A percentile compares a stretch with the other conserved stretches of the same genome.
phyloP scores from a whole-genome alignment of 176 grass and related monocot species.

The Cymbopogon citratus region DNA sequence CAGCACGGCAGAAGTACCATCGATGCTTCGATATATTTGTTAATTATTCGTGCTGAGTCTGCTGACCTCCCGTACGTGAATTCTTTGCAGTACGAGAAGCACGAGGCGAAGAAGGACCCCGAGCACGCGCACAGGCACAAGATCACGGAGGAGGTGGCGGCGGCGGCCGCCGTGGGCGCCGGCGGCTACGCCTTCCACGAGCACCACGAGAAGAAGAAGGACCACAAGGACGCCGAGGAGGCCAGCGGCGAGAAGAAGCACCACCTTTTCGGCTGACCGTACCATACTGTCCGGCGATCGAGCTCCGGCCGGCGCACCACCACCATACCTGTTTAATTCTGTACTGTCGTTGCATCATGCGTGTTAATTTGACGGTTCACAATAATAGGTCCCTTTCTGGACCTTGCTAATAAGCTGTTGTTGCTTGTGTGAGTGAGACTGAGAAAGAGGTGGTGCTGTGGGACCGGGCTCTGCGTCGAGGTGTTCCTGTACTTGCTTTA shows the following conservation, averaged over 20 bases:
- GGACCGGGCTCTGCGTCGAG: not conserved
- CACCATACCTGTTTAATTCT: not conserved
- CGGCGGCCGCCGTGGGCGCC: constrained; percentile 48
- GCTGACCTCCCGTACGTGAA: too few relatives aligned
- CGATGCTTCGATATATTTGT: not conserved
- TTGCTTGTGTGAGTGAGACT: not conserved
- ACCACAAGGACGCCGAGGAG: constrained; percentile 70
- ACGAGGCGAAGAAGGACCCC: constrained; percentile 84
- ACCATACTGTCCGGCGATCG: not conserved
- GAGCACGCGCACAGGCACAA: constrained; percentile 80
- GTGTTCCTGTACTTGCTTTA: not conserved
- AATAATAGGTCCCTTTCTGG: not conserved
- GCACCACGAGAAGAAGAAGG: constrained; percentile 89
- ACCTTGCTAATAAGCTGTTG: not conserved
- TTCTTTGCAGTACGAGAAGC: constrained; percentile 70
- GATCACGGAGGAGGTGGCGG: constrained; percentile 76
- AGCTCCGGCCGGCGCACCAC: not conserved
- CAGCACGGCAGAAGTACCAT: not conserved
- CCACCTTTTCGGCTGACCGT: constrained; percentile 50
- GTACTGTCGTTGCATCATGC: not conserved
- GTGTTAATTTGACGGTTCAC: not conserved
- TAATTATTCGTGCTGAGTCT: not conserved
- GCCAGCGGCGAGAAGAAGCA: constrained; percentile 70
- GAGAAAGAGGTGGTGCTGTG: constrained; percentile 1
- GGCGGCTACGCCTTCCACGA: constrained; percentile 82